Conservation (phyloP, 371 early-diverging fungal species). For the Cokeromyces recurvatus region DNA sequence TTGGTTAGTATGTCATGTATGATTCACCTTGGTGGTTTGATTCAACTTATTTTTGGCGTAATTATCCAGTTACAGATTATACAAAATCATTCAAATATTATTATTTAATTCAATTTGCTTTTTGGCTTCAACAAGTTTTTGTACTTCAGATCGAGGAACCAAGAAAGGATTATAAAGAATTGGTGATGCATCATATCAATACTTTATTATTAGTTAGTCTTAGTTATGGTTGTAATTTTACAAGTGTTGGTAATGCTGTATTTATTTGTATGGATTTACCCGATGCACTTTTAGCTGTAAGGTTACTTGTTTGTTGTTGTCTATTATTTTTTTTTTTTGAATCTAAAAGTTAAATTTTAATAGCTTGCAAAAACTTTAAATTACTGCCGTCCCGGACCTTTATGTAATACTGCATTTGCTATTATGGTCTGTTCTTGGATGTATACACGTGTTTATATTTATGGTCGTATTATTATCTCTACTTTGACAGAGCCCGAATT, state of each 20-base stretch:
- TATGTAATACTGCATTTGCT: slow-evolving; percentile 59
- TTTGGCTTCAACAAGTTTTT: slow-evolving; percentile 74
- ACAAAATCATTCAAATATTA: slow-evolving; percentile 64
- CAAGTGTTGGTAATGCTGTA: slow-evolving; percentile 74
- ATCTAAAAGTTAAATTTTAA: not conserved
- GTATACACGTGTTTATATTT: slow-evolving; percentile 62
- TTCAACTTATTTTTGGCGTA: slow-evolving; percentile 57
- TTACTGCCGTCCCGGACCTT: slow-evolving; percentile 40
- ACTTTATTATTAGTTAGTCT: slow-evolving; percentile 60
- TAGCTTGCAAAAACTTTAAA: slow-evolving; percentile 61
- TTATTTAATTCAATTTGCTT: slow-evolving; percentile 67
- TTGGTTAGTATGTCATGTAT: slow-evolving; percentile 40
- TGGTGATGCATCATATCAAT: slow-evolving; percentile 69
- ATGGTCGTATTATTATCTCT: slow-evolving; percentile 45
- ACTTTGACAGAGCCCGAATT: slow-evolving; percentile 41
- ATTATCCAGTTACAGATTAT: slow-evolving; percentile 54
- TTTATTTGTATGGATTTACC: slow-evolving; percentile 76
- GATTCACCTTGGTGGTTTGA: slow-evolving; percentile 66
- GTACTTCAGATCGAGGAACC: slow-evolving; percentile 68
- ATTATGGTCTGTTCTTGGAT: slow-evolving; percentile 66
- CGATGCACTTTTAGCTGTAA: slow-evolving; percentile 73
- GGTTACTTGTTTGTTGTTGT: slow-evolving; percentile 21
- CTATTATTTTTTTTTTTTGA: not conserved
- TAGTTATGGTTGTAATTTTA: slow-evolving; percentile 66
- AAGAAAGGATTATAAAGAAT: slow-evolving; percentile 69